Conservation (phyloP, 805 yeast genomes). For the Lachancea quebecensis region DNA sequence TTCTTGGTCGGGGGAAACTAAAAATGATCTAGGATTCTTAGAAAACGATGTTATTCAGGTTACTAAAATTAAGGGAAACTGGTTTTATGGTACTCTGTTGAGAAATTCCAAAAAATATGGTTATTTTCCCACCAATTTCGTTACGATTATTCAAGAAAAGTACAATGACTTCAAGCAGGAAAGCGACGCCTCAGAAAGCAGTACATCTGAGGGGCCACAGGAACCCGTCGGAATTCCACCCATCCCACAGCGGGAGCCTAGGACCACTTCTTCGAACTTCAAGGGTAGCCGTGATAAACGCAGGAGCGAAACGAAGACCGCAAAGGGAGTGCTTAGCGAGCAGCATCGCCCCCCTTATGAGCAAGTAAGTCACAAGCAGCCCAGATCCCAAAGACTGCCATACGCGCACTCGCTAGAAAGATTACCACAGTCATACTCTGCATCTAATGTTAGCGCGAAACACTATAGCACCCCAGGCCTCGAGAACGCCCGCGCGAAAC, state of each 20-base stretch:
- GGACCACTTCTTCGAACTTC: too few relatives aligned
- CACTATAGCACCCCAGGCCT: neutral
- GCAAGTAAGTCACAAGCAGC: too few relatives aligned
- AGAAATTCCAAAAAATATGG: slow-evolving; percentile 71
- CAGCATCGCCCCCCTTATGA: too few relatives aligned
- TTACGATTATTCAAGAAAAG: slow-evolving; percentile 44
- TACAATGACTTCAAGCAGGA: slow-evolving; percentile 6
- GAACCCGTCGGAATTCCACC: neutral
- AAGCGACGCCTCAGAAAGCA: neutral
- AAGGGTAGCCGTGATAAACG: too few relatives aligned
- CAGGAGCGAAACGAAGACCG: too few relatives aligned
- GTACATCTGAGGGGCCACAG: neutral
- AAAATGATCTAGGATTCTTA: slow-evolving; percentile 83
- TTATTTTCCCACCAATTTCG: slow-evolving; percentile 82
- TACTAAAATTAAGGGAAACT: slow-evolving; percentile 75
- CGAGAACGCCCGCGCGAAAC: neutral
- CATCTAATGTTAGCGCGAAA: slow-evolving; percentile 2
- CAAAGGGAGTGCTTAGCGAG: too few relatives aligned
- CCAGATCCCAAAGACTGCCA: neutral
- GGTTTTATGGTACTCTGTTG: slow-evolving; percentile 82
- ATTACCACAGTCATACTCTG: slow-evolving; percentile 5
- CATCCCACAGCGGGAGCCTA: neutral
- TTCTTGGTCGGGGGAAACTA: slow-evolving; percentile 92
- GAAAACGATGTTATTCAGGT: slow-evolving; percentile 93
- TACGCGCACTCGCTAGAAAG: neutral